These are phyloP conservation scores for Pythium myriotylum DNA, from an alignment of 352 stramenopile species.

Conservation along the genomic window DNA sequence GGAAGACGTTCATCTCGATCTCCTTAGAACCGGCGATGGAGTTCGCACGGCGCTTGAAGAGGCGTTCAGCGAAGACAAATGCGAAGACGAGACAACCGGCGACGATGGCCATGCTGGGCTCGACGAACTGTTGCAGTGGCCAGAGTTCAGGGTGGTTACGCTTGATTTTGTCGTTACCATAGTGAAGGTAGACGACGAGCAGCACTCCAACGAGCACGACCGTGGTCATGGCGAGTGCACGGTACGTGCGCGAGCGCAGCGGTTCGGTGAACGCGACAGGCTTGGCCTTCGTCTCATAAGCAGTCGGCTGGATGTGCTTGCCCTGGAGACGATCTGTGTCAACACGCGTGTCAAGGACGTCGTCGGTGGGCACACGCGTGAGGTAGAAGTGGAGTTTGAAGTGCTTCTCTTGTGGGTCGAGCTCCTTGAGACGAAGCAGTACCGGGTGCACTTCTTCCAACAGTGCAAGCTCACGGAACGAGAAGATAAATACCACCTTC, in stretches of 20 bases:
- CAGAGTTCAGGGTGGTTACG: constrained; percentile 11
- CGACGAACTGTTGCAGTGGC: constrained; percentile 28
- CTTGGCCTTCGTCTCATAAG: neutral
- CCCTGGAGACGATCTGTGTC: constrained; percentile 17
- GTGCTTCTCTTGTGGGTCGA: constrained; percentile 30
- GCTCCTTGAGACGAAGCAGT: constrained; percentile 27
- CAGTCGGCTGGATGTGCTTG: constrained; percentile 1
- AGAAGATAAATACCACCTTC: constrained; percentile 39
- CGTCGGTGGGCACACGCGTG: constrained; percentile 20
- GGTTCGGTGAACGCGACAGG: constrained; percentile 18
- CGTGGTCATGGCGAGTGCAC: neutral
- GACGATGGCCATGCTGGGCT: constrained; percentile 15
- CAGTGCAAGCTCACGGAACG: constrained; percentile 41
- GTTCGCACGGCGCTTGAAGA: constrained; percentile 9
- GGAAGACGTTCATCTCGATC: constrained; percentile 8
- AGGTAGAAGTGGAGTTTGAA: constrained; percentile 33
- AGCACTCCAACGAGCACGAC: constrained; percentile 9
- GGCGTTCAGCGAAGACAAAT: constrained; percentile 6
- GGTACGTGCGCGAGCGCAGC: constrained; percentile 19
- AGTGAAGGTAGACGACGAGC: constrained; percentile 22
- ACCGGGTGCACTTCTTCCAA: constrained; percentile 41
- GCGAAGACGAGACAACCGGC: constrained; percentile 6
- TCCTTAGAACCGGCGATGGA: neutral
- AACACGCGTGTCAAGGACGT: constrained; percentile 14
- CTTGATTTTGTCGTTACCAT: constrained; percentile 22